Percentiles rank a stretch among this genome's conserved stretches.
Evolutionary conservation across 2,329 filamentous ascomycete species (phyloP).

Genomic region (Plectosphaerella cucumerina): DNA sequence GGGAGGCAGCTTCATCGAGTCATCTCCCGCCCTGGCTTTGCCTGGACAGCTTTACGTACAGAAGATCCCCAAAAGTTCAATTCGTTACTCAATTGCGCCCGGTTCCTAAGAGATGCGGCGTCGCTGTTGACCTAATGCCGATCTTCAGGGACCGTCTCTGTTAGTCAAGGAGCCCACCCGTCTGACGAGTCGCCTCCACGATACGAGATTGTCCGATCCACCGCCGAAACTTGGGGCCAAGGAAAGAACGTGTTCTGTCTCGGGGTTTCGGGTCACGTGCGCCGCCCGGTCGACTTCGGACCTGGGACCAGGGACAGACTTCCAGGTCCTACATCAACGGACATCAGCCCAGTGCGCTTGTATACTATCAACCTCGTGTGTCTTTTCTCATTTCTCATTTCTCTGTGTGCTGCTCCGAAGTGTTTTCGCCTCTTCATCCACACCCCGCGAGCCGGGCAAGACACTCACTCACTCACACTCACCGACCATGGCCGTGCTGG

Average conservation of each 20-base stretch:
- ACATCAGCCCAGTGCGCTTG: too few species aligned
- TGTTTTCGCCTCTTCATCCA: not conserved
- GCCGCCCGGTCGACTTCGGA: not conserved
- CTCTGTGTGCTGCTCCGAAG: not conserved
- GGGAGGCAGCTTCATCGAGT: too few species aligned
- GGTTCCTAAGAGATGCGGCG: too few species aligned
- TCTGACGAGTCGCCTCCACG: not conserved
- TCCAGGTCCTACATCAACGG: not conserved
- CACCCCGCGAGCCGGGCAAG: too few species aligned
- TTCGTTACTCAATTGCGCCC: too few species aligned
- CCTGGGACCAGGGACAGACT: not conserved
- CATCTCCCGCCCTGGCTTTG: too few species aligned
- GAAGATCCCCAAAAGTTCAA: too few species aligned
- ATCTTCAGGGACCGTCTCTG: not conserved
- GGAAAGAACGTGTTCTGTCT: conserved; percentile 1
- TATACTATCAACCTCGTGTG: not conserved
- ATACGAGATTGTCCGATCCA: conserved; percentile 1
- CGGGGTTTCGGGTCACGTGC: not conserved
- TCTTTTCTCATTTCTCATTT: not conserved
- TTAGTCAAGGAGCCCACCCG: not conserved
- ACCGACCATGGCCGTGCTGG: not conserved
- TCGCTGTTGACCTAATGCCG: not conserved
- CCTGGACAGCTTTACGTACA: too few species aligned
- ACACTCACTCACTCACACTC: too few species aligned
- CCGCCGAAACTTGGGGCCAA: conserved; percentile 2